A percentile compares a stretch with the other conserved stretches of the same genome.
Evolutionary conservation across 1,284 basidiomycete genomes (phyloP).

Genomic region (Anthracocystis walkeri): DNA sequence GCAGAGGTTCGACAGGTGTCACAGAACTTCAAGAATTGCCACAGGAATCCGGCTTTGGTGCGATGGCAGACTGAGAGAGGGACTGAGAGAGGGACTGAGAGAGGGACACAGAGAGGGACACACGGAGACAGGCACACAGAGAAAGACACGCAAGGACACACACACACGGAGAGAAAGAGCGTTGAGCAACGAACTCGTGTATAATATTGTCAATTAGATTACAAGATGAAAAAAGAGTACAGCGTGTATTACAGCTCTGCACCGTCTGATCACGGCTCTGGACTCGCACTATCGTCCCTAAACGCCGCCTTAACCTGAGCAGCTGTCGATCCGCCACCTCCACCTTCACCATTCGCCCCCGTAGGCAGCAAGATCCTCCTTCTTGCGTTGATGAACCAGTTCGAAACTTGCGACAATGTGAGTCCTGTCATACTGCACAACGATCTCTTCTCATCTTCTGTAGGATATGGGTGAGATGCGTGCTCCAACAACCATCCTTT

Average conservation of each 20-base stretch:
- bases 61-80: too few species aligned
- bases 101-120: too few species aligned
- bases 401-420: slow-evolving; percentile 82
- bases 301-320: slow-evolving; percentile 51
- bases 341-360: slow-evolving; percentile 43
- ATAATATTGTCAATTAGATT: background rate
- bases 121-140: too few species aligned
- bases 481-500: slow-evolving; percentile 91
- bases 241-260: background rate
- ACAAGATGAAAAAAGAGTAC: background rate
- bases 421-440: slow-evolving; percentile 85
- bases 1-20: too few species aligned
- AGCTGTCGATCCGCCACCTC: slow-evolving; percentile 37
- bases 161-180: too few species aligned
- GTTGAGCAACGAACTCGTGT: too few species aligned
- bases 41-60: too few species aligned
- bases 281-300: slow-evolving; percentile 31
- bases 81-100: too few species aligned
- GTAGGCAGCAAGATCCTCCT: slow-evolving; percentile 60
- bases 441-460: slow-evolving; percentile 89
- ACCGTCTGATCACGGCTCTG: slow-evolving; percentile 8
- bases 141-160: too few species aligned
- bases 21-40: too few species aligned
- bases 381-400: slow-evolving; percentile 68
- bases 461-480: slow-evolving; percentile 88